Evolutionary conservation across 495 filamentous ascomycete species (phyloP), one percentile per base, ranked within the genome.

Genomic region (Neurospora tetrasperma): DNA sequence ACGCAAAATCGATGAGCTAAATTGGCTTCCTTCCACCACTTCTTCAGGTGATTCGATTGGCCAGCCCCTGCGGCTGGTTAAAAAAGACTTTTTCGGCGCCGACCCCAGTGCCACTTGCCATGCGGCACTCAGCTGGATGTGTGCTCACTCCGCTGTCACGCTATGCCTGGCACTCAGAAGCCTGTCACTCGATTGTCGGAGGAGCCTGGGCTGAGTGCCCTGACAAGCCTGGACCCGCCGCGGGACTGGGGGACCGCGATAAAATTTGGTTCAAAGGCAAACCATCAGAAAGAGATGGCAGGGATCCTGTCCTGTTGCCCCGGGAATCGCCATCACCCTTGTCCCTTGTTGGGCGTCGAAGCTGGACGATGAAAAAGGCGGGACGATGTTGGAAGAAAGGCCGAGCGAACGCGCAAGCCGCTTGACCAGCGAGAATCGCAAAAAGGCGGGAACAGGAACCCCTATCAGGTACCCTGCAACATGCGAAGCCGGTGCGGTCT

Each of bases 401-500:
- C 48, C 23, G 54, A 62, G 54, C 54, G 54, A 31, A 27, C 54
- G 23, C 54, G 54, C 54, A 62, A 62, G 31, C 54, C 23, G 54
- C 54, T 62, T 12, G 23, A 41, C 40, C 40, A 41, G 40, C 39
- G 8, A 40, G 39, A 40, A 40, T 23, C 54, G 54, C 54, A 27
- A 54, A 38, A 27, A 38, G 70, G 70, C 70, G 73, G 31, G 27
- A 35, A 35, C 54, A 62, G 14, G 2, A 1, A 62, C 12, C 54
- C 42, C 31, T 69, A 62, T 38, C 39, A 72, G 42, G 71, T 66
- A 73, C 70, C 73, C 39, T 75, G 74, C 71, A 73, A 40, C 35
- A 41, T 73, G 73, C 23, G 31, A 16, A 14, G 35, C 27, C 59
- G 38, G 20, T 35, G 5, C 44, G 1, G 10, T 16, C 7, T 69